A percentile compares a stretch with the other conserved stretches of the same genome.
Evolutionary conservation across 169 alveolate species (phyloP).

Genomic region (Cryptosporidium muris): DNA sequence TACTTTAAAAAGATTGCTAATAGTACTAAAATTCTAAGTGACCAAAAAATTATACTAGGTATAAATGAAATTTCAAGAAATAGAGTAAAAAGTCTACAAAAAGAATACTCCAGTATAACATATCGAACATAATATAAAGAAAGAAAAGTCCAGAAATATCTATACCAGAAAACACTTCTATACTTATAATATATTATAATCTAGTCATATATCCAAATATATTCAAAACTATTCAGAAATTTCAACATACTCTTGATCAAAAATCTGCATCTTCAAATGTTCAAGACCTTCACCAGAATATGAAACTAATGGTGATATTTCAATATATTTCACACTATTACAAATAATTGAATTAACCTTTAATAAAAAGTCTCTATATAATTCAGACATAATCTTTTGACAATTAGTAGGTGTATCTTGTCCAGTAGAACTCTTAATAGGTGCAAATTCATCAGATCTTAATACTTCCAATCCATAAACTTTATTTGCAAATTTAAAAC

Average conservation of each 20-base stretch:
- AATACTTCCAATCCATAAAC: constrained; percentile 72
- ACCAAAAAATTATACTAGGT: too few relatives aligned
- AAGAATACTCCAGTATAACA: too few relatives aligned
- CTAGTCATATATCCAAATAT: background rate
- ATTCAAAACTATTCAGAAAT: background rate
- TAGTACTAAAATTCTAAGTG: too few relatives aligned
- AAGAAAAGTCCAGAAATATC: too few relatives aligned
- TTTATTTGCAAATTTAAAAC: constrained; percentile 73
- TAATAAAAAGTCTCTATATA: constrained; percentile 4
- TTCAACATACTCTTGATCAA: background rate
- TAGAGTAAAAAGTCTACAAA: too few relatives aligned
- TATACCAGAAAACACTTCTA: too few relatives aligned
- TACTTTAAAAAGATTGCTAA: too few relatives aligned
- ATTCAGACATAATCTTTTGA: constrained; percentile 19
- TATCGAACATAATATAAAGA: too few relatives aligned
- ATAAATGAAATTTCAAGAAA: too few relatives aligned
- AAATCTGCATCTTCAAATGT: background rate
- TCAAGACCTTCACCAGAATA: constrained; percentile 71
- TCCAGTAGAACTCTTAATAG: constrained; percentile 83
- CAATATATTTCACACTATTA: constrained; percentile 6
- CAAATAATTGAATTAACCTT: background rate
- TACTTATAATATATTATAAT: background rate
- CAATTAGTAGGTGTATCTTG: constrained; percentile 77
- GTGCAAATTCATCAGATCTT: constrained; percentile 81
- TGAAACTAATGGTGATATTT: constrained; percentile 72